Conservation (phyloP, 2,329 filamentous ascomycete species). For the Aspergillus awamori region DNA sequence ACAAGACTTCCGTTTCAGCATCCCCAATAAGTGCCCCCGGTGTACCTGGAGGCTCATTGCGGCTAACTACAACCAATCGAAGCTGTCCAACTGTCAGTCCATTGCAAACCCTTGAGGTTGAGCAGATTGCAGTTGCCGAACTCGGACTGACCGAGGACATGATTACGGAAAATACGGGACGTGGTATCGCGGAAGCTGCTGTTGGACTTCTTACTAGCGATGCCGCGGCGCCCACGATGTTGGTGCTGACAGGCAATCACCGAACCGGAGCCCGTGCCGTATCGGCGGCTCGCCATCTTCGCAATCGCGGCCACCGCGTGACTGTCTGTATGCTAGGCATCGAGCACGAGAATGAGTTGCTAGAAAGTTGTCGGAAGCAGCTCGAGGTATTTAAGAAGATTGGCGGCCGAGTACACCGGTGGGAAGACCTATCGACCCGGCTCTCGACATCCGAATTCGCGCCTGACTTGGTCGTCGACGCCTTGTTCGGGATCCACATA, state of each 20-base stretch:
- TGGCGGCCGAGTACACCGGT: slow-evolving; percentile 70
- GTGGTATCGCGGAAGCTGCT: slow-evolving; percentile 79
- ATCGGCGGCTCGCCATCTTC: slow-evolving; percentile 81
- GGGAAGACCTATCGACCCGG: slow-evolving; percentile 59
- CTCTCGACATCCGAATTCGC: slow-evolving; percentile 60
- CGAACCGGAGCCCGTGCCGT: slow-evolving; percentile 83
- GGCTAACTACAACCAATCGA: slow-evolving; percentile 57
- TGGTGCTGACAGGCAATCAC: slow-evolving; percentile 94
- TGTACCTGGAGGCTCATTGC: slow-evolving; percentile 49
- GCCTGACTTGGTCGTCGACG: slow-evolving; percentile 83
- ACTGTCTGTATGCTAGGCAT: slow-evolving; percentile 82
- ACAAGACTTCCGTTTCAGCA: slow-evolving; percentile 44
- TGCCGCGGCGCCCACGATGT: slow-evolving; percentile 59
- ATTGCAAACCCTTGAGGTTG: slow-evolving; percentile 86
- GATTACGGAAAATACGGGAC: slow-evolving; percentile 87
- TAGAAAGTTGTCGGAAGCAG: slow-evolving; percentile 80
- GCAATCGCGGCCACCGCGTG: slow-evolving; percentile 78
- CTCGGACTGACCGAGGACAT: slow-evolving; percentile 85
- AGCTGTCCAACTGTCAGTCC: slow-evolving; percentile 64
- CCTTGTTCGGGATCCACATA: slow-evolving; percentile 80
- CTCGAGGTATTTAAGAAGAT: slow-evolving; percentile 81
- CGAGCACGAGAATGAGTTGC: slow-evolving; percentile 77
- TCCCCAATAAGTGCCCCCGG: slow-evolving; percentile 46
- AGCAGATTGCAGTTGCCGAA: slow-evolving; percentile 86
- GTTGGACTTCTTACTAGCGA: slow-evolving; percentile 68